Evolutionary conservation across 108 stramenopile species (phyloP).

Genomic region (Cyclostephanos tholiformis): DNA sequence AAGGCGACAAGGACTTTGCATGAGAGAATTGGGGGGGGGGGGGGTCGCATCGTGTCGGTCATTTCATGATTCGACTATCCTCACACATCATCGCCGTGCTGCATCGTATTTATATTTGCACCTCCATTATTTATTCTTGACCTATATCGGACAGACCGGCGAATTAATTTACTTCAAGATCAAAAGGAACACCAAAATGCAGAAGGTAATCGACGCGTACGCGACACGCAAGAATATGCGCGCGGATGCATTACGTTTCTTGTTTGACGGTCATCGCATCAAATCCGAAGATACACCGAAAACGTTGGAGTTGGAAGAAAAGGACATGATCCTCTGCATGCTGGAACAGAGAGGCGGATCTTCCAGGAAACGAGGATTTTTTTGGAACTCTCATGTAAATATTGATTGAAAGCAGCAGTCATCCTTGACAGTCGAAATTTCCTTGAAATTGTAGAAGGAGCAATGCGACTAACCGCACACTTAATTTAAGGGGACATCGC

Average conservation of each 20-base stretch:
- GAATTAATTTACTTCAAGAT: constrained; percentile 97
- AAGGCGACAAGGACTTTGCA: too few species aligned
- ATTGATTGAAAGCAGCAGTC: background rate
- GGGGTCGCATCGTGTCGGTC: background rate
- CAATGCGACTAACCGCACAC: background rate
- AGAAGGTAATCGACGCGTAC: constrained; percentile 91
- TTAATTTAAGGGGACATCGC: background rate
- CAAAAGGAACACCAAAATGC: constrained; percentile 96
- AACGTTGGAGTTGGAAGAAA: constrained; percentile 92
- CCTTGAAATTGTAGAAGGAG: background rate
- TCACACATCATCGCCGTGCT: background rate
- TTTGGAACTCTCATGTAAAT: background rate
- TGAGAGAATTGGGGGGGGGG: too few species aligned
- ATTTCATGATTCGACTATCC: background rate
- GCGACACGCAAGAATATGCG: constrained; percentile 90
- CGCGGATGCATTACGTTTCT: constrained; percentile 78
- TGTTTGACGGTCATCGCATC: constrained; percentile 94
- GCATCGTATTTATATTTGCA: too few species aligned
- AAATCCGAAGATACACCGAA: constrained; percentile 79
- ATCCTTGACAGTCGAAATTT: background rate
- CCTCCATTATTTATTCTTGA: too few species aligned
- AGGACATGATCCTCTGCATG: constrained; percentile 96
- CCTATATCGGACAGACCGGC: constrained; percentile 69
- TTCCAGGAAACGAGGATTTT: background rate
- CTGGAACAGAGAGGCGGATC: constrained; percentile 81